A percentile compares a stretch with the other conserved stretches of the same genome.
Evolutionary conservation across 228 moss, liverwort and hornwort species (phyloP).

Genomic region (Sphagnum fallax): DNA sequence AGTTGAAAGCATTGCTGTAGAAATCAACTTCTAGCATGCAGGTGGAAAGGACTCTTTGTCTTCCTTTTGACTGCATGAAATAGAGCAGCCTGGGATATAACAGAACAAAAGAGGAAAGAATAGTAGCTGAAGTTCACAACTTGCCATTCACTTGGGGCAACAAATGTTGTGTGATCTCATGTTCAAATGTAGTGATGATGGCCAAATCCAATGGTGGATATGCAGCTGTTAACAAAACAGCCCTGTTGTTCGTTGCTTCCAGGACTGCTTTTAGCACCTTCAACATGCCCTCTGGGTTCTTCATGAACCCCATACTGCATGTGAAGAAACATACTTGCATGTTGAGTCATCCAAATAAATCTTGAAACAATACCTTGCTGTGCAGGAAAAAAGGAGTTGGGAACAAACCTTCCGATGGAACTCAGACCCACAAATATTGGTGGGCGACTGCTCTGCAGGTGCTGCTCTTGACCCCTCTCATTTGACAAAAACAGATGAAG

Average conservation of each 20-base stretch:
- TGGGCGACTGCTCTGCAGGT: slow-evolving; percentile 1
- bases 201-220: slow-evolving; percentile 60
- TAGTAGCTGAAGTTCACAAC: too few relatives aligned
- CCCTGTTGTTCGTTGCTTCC: slow-evolving; percentile 31
- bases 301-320: slow-evolving; percentile 76
- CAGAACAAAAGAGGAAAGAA: too few relatives aligned
- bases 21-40: too few relatives aligned
- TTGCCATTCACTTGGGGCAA: too few relatives aligned
- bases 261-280: slow-evolving; percentile 40
- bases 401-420: slow-evolving; percentile 56
- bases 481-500: slow-evolving; percentile 39
- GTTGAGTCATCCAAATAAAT: neutral
- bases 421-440: slow-evolving; percentile 77
- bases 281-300: slow-evolving; percentile 38
- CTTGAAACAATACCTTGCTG: neutral
- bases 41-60: too few relatives aligned
- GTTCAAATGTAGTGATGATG: slow-evolving; percentile 6
- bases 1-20: too few relatives aligned
- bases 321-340: neutral
- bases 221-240: slow-evolving; percentile 60
- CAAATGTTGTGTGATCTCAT: neutral
- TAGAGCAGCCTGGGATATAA: too few relatives aligned
- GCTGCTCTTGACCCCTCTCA: neutral
- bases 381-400: neutral
- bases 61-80: too few relatives aligned